Evolutionary conservation across 1,284 basidiomycete genomes (phyloP).

Genomic region (Rhodotorula sp.): DNA sequence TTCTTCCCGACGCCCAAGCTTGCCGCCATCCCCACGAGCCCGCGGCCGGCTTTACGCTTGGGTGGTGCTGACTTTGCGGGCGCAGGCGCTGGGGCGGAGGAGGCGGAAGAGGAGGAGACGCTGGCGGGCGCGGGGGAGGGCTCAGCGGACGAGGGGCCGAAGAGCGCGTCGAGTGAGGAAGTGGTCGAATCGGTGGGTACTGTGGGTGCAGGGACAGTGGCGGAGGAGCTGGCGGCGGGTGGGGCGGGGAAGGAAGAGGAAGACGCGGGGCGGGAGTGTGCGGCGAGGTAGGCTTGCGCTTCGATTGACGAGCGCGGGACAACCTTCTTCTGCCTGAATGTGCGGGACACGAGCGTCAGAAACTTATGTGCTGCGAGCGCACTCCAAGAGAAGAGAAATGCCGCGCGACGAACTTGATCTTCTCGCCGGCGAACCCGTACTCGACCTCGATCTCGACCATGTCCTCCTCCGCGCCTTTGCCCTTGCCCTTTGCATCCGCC

Average conservation of each 20-base stretch:
- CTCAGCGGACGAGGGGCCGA: constrained; percentile 57
- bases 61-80: constrained; percentile 4
- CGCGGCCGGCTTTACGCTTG: constrained; percentile 47
- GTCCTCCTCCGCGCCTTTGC: constrained; percentile 40
- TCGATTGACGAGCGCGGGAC: constrained; percentile 70
- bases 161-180: constrained; percentile 68
- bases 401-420: constrained; percentile 60
- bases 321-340: constrained; percentile 65
- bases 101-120: background rate
- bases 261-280: constrained; percentile 47
- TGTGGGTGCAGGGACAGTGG: constrained; percentile 8
- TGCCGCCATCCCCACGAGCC: constrained; percentile 63
- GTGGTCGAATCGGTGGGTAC: constrained; percentile 59
- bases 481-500: constrained; percentile 18
- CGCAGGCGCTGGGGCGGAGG: background rate
- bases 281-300: constrained; percentile 69
- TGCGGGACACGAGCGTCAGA: constrained; percentile 7
- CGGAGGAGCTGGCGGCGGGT: constrained; percentile 3
- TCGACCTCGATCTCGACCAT: constrained; percentile 67
- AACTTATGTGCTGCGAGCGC: too few relatives aligned
- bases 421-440: constrained; percentile 72
- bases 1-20: constrained; percentile 61
- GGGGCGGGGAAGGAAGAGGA: background rate
- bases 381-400: background rate
- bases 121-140: constrained; percentile 23